These are phyloP conservation scores for Daedaleopsis sinensis DNA, from an alignment of 768 basidiomycete genomes.

Conservation along the genomic window DNA sequence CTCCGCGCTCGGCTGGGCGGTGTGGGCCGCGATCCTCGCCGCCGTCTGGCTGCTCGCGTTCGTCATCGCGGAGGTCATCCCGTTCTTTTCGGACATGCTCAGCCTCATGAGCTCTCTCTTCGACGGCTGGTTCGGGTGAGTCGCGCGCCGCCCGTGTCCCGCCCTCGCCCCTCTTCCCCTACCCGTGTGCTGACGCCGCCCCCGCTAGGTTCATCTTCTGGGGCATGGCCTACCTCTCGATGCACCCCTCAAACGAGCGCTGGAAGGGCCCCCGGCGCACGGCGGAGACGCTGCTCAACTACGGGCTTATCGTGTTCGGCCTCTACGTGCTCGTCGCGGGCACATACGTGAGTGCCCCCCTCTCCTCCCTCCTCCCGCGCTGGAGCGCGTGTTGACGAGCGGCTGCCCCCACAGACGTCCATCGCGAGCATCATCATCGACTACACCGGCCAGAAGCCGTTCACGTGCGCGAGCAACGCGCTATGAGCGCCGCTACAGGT, in stretches of 20 bases:
- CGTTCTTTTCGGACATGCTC: slow-evolving; percentile 43
- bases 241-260: slow-evolving; percentile 38
- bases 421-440: slow-evolving; percentile 21
- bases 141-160: slow-evolving; percentile 28
- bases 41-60: slow-evolving; percentile 30
- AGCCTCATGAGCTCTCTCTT: slow-evolving; percentile 47
- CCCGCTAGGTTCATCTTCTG: slow-evolving; percentile 44
- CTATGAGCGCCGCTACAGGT: slow-evolving; percentile 14
- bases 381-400: not conserved
- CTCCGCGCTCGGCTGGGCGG: slow-evolving; percentile 28
- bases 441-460: slow-evolving; percentile 9
- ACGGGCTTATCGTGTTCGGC: slow-evolving; percentile 40
- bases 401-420: slow-evolving; percentile 16
- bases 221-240: slow-evolving; percentile 45
- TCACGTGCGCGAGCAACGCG: slow-evolving; percentile 35
- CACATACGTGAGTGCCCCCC: slow-evolving; percentile 37
- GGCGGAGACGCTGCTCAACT: slow-evolving; percentile 42
- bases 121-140: slow-evolving; percentile 30
- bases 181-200: slow-evolving; percentile 31
- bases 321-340: slow-evolving; percentile 42
- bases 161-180: no score
- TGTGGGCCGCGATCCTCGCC: slow-evolving; percentile 30
- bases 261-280: slow-evolving; percentile 38
- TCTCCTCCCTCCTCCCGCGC: not conserved
- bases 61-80: slow-evolving; percentile 33